phyloP scores from a whole-genome alignment of 1,139 yeast species.

The Saccharomyces pastorianus region DNA sequence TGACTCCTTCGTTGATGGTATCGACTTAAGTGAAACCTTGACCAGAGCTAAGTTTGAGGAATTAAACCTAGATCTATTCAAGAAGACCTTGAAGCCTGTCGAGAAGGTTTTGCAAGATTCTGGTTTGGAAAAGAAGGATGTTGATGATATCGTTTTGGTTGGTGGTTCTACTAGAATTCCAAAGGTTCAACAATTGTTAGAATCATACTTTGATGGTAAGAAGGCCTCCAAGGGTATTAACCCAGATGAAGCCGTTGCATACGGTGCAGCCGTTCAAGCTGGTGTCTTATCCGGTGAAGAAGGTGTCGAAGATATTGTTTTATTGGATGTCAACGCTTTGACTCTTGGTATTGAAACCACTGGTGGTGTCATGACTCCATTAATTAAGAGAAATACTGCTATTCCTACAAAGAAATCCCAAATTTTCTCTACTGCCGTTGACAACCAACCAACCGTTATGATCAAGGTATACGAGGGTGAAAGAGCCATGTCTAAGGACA shows the following conservation, averaged over 20 bases:
- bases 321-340: constrained; percentile 85
- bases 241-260: constrained; percentile 97
- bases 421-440: constrained; percentile 92
- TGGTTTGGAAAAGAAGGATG: constrained; percentile 70
- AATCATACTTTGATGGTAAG: constrained; percentile 74
- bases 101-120: constrained; percentile 88
- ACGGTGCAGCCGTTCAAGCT: constrained; percentile 97
- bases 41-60: constrained; percentile 94
- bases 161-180: constrained; percentile 99
- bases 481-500: constrained; percentile 90
- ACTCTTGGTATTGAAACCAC: constrained; percentile 95
- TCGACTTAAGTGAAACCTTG: constrained; percentile 88
- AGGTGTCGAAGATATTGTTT: constrained; percentile 64
- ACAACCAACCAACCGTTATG: constrained; percentile 90
- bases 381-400: constrained; percentile 91
- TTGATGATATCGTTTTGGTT: constrained; percentile 87
- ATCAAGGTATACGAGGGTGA: constrained; percentile 96
- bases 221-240: constrained; percentile 92
- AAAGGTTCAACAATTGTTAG: constrained; percentile 86
- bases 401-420: constrained; percentile 94
- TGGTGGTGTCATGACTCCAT: constrained; percentile 96
- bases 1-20: constrained; percentile 91
- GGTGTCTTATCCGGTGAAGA: constrained; percentile 85
- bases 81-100: constrained; percentile 86
- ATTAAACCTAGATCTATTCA: constrained; percentile 77